These are phyloP conservation scores for Hypoxylon rubiginosum DNA, from an alignment of 2,329 filamentous ascomycete species.

Conservation along the genomic window DNA sequence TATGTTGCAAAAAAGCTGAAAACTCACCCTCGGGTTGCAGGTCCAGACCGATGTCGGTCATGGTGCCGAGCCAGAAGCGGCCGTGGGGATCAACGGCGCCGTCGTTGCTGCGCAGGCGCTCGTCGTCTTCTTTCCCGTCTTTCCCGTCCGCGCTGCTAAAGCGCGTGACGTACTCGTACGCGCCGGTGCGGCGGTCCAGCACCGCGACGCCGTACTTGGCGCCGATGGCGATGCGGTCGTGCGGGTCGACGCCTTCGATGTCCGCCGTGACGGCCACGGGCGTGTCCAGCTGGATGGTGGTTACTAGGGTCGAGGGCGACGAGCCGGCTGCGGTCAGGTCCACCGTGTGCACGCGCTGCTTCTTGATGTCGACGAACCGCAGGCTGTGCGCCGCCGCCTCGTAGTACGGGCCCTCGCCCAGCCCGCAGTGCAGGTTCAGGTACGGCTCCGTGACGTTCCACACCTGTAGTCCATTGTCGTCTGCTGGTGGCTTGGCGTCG, in stretches of 20 bases:
- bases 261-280: constrained; percentile 80
- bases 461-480: constrained; percentile 54
- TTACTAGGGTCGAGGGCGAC: constrained; percentile 48
- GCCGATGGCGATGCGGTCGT: constrained; percentile 78
- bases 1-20: constrained; percentile 1
- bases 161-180: constrained; percentile 66
- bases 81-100: constrained; percentile 84
- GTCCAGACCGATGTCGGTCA: constrained; percentile 78
- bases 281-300: constrained; percentile 66
- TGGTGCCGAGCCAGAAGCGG: constrained; percentile 86
- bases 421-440: constrained; percentile 73
- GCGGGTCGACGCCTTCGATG: constrained; percentile 74
- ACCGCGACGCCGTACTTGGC: constrained; percentile 87
- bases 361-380: constrained; percentile 87
- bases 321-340: constrained; percentile 61
- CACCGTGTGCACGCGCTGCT: constrained; percentile 79
- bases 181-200: constrained; percentile 72
- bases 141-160: constrained; percentile 55
- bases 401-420: constrained; percentile 83
- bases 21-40: constrained; percentile 70
- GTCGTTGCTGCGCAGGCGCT: constrained; percentile 80
- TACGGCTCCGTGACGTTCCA: constrained; percentile 68
- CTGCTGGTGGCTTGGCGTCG: not conserved
- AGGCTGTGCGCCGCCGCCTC: constrained; percentile 74
- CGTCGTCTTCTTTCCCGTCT: constrained; percentile 55